These are phyloP conservation scores for Alternaria infectoria DNA, from an alignment of 2,329 filamentous ascomycete species.

Conservation along the genomic window DNA sequence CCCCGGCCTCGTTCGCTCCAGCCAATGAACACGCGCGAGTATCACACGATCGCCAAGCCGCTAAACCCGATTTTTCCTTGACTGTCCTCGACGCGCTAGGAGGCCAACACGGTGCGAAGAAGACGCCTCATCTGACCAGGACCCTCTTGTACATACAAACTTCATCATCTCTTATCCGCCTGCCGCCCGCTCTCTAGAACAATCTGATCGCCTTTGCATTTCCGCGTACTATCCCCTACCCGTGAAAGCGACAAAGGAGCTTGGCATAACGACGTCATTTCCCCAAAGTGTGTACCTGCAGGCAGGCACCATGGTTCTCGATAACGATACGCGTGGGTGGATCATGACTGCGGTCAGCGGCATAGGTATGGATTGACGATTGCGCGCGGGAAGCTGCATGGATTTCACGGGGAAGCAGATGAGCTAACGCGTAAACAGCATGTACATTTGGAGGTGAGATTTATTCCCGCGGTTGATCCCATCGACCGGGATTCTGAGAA, in stretches of 20 bases:
- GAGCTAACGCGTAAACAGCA: constrained; percentile 35
- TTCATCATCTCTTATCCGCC: constrained; percentile 3
- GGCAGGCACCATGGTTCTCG: constrained; percentile 34
- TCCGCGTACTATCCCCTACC: constrained; percentile 3
- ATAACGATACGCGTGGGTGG: constrained; percentile 84
- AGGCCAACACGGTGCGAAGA: constrained; percentile 24
- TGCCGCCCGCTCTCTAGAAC: background rate
- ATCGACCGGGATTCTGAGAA: background rate
- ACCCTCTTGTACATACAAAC: constrained; percentile 6
- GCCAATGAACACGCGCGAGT: constrained; percentile 9
- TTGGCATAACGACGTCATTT: constrained; percentile 28
- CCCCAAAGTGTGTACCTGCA: constrained; percentile 11
- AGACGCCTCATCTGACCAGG: constrained; percentile 12
- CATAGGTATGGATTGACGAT: constrained; percentile 62
- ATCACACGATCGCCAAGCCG: constrained; percentile 11
- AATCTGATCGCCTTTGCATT: background rate
- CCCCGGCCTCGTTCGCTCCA: background rate
- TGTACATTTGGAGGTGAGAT: constrained; percentile 47
- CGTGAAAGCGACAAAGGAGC: background rate
- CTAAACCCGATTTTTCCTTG: constrained; percentile 7
- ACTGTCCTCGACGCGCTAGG: constrained; percentile 5
- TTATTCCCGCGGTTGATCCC: background rate
- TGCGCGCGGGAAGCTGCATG: constrained; percentile 2
- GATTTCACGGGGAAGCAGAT: background rate
- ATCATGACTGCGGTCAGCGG: constrained; percentile 86